A percentile compares a stretch with the other conserved stretches of the same genome.
Conservation (phyloP, 495 filamentous ascomycete genomes). For the Aspergillus kassunensis region DNA sequence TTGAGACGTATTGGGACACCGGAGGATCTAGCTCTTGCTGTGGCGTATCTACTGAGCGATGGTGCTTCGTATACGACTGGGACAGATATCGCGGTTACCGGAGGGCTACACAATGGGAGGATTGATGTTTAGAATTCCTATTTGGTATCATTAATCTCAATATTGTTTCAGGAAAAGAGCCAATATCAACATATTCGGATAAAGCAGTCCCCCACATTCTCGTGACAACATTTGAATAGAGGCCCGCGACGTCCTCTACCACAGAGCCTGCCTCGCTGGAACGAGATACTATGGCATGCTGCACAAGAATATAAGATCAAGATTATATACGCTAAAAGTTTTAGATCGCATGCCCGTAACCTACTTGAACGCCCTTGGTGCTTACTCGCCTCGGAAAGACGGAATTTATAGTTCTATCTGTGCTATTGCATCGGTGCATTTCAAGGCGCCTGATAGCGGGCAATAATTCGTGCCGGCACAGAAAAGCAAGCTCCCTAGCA, state of each 20-base stretch:
- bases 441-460: slow-evolving; percentile 20
- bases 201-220: too few species aligned
- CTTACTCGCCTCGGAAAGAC: neutral
- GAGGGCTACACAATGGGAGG: slow-evolving; percentile 23
- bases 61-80: slow-evolving; percentile 76
- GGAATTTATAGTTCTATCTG: neutral
- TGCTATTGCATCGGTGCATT: slow-evolving; percentile 1
- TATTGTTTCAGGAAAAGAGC: too few species aligned
- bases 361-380: neutral
- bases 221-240: too few species aligned
- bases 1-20: slow-evolving; percentile 66
- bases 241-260: slow-evolving; percentile 11
- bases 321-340: neutral
- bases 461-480: slow-evolving; percentile 51
- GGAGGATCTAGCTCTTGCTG: slow-evolving; percentile 74
- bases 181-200: too few species aligned
- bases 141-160: too few species aligned
- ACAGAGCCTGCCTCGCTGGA: slow-evolving; percentile 22
- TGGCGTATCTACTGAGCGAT: slow-evolving; percentile 73
- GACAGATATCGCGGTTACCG: slow-evolving; percentile 57
- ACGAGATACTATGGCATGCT: slow-evolving; percentile 24
- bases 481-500: slow-evolving; percentile 18
- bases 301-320: too few species aligned
- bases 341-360: too few species aligned
- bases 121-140: neutral